Conservation (phyloP, 805 yeast genomes). For the Ogataea allantospora region DNA sequence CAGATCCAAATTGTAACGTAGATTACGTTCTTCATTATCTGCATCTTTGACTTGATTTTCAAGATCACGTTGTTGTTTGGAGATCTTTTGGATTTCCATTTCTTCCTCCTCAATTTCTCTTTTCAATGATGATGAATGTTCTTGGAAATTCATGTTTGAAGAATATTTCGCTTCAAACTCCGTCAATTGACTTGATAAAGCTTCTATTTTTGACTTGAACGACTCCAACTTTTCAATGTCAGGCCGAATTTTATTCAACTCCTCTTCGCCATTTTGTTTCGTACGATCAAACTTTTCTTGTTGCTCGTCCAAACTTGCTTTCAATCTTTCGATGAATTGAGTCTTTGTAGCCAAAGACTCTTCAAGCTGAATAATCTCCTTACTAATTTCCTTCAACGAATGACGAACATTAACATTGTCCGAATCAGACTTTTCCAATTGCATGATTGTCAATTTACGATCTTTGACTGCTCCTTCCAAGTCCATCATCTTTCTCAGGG, state of each 20-base stretch:
- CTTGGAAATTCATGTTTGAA: slow-evolving; percentile 14
- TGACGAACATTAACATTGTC: slow-evolving; percentile 44
- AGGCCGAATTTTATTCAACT: slow-evolving; percentile 20
- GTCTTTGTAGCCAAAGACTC: slow-evolving; percentile 5
- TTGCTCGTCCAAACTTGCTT: slow-evolving; percentile 12
- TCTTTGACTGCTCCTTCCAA: slow-evolving; percentile 55
- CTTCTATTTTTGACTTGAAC: slow-evolving; percentile 41
- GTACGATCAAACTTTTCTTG: slow-evolving; percentile 12
- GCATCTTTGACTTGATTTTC: slow-evolving; percentile 55
- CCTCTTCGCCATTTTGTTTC: slow-evolving; percentile 20
- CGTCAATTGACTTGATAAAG: slow-evolving; percentile 43
- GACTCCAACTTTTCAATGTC: slow-evolving; percentile 34
- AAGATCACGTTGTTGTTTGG: slow-evolving; percentile 54
- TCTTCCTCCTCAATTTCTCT: slow-evolving; percentile 30
- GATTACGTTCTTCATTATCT: slow-evolving; percentile 57
- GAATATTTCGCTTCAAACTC: slow-evolving; percentile 28
- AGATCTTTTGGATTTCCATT: slow-evolving; percentile 27
- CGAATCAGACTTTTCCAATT: slow-evolving; percentile 48
- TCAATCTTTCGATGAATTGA: slow-evolving; percentile 14
- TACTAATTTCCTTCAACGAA: slow-evolving; percentile 29
- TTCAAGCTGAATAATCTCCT: slow-evolving; percentile 24
- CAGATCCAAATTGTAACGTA: slow-evolving; percentile 44
- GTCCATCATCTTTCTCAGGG: slow-evolving; percentile 42
- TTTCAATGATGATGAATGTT: slow-evolving; percentile 15
- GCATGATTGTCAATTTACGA: slow-evolving; percentile 48